Conservation (phyloP, 495 filamentous ascomycete species). For the Talaromyces thailandensis region DNA sequence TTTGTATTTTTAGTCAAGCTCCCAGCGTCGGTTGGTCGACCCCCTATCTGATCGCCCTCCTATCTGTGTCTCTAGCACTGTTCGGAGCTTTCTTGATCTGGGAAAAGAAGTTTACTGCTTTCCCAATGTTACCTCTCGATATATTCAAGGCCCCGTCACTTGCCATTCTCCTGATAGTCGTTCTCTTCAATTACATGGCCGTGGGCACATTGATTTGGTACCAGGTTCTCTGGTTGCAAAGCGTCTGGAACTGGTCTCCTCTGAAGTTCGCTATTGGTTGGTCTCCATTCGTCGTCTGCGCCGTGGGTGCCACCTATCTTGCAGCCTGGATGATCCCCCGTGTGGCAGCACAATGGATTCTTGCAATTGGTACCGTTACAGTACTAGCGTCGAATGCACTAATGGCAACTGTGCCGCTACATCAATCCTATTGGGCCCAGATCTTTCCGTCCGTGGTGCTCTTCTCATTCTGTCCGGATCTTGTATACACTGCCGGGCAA, state of each 20-base stretch:
- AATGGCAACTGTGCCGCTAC: slow-evolving; percentile 37
- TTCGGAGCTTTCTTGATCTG: slow-evolving; percentile 35
- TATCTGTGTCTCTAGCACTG: slow-evolving; percentile 30
- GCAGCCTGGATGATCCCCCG: slow-evolving; percentile 41
- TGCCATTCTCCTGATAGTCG: slow-evolving; percentile 35
- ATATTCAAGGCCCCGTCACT: slow-evolving; percentile 45
- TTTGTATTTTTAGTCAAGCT: slow-evolving; percentile 31
- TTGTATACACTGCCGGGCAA: slow-evolving; percentile 42
- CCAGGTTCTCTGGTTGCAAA: slow-evolving; percentile 34
- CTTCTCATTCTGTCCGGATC: slow-evolving; percentile 38
- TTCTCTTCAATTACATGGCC: slow-evolving; percentile 43
- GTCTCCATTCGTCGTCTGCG: slow-evolving; percentile 34
- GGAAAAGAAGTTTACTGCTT: slow-evolving; percentile 30
- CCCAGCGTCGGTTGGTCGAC: slow-evolving; percentile 38
- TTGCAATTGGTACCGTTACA: slow-evolving; percentile 35
- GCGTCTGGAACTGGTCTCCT: slow-evolving; percentile 32
- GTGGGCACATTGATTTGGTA: slow-evolving; percentile 43
- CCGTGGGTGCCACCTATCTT: slow-evolving; percentile 25
- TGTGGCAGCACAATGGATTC: slow-evolving; percentile 39
- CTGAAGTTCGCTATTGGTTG: slow-evolving; percentile 35
- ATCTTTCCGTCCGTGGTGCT: slow-evolving; percentile 40
- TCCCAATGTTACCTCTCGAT: slow-evolving; percentile 41
- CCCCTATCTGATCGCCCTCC: slow-evolving; percentile 35
- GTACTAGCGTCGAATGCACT: slow-evolving; percentile 28
- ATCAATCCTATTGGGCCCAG: slow-evolving; percentile 43